phyloP scores from a whole-genome alignment of 305 asterid genomes.

The Striga hermonthica region DNA sequence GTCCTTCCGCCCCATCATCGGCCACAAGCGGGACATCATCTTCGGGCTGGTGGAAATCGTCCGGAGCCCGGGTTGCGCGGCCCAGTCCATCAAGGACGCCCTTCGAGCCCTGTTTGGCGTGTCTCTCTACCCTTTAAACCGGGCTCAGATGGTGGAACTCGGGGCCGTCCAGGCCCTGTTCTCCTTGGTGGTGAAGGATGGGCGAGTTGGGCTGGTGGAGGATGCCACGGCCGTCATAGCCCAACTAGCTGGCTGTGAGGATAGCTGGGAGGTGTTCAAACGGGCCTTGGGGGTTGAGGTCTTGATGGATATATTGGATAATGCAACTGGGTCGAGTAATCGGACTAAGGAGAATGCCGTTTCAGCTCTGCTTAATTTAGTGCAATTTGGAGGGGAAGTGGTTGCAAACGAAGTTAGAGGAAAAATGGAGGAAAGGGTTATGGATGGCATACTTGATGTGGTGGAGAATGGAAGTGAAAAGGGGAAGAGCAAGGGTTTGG shows the following conservation, averaged over 20 bases:
- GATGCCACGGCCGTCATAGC: slow-evolving; percentile 95
- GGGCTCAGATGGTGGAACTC: slow-evolving; percentile 72
- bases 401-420: slow-evolving; percentile 46
- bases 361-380: slow-evolving; percentile 69
- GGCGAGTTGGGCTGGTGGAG: slow-evolving; percentile 67
- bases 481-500: slow-evolving; percentile 62
- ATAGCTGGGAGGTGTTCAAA: slow-evolving; percentile 73
- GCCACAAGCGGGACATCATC: slow-evolving; percentile 80
- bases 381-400: slow-evolving; percentile 66
- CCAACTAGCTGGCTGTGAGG: slow-evolving; percentile 84
- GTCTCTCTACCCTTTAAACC: slow-evolving; percentile 63
- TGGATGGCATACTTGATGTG: slow-evolving; percentile 70
- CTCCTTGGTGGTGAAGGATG: slow-evolving; percentile 62
- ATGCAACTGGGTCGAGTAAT: slow-evolving; percentile 66
- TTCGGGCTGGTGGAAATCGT: slow-evolving; percentile 74
- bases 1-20: slow-evolving; percentile 63
- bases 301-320: slow-evolving; percentile 77
- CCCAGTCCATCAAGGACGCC: slow-evolving; percentile 74
- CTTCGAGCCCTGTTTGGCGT: slow-evolving; percentile 71
- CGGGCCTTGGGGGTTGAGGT: slow-evolving; percentile 65
- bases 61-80: slow-evolving; percentile 47
- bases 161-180: slow-evolving; percentile 76
- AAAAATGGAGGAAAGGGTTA: slow-evolving; percentile 50
- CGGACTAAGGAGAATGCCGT: slow-evolving; percentile 82
- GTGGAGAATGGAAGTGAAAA: slow-evolving; percentile 66